Conservation (phyloP, 1,139 yeast species). For the Yamadazyma siamensis region DNA sequence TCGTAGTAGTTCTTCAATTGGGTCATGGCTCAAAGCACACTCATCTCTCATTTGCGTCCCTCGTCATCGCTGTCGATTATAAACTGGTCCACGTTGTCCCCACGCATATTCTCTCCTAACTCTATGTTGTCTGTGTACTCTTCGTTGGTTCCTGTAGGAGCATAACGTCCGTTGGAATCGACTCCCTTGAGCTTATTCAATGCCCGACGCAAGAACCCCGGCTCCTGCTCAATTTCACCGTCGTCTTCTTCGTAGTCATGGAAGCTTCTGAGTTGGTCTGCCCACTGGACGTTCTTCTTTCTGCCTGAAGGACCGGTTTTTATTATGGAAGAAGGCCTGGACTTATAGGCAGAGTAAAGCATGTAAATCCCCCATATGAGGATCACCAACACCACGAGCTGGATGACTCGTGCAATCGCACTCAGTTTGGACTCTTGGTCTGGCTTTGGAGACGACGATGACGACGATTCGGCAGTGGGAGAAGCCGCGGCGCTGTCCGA, state of each 20-base stretch:
- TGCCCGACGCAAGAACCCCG: conserved; percentile 38
- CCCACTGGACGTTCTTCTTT: conserved; percentile 59
- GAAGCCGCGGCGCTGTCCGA: conserved; percentile 12
- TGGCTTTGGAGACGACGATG: conserved; percentile 3
- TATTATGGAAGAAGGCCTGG: conserved; percentile 45
- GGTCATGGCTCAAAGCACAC: too few species aligned
- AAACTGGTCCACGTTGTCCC: conserved; percentile 18
- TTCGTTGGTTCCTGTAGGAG: conserved; percentile 21
- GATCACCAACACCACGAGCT: conserved; percentile 37
- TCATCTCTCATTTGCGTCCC: too few species aligned
- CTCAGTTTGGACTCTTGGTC: conserved; percentile 4
- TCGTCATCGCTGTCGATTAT: conserved; percentile 51
- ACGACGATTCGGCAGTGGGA: conserved; percentile 5
- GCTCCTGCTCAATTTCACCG: conserved; percentile 14
- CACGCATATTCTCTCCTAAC: conserved; percentile 14
- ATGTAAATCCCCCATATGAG: conserved; percentile 45
- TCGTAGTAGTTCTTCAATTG: too few species aligned
- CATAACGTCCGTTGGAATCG: conserved; percentile 19
- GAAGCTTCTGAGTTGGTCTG: conserved; percentile 44
- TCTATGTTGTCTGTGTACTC: conserved; percentile 15
- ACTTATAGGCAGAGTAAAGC: conserved; percentile 32
- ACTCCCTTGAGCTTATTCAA: conserved; percentile 35
- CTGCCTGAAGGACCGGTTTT: conserved; percentile 32
- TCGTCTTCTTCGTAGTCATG: conserved; percentile 32
- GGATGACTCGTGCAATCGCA: conserved; percentile 39